phyloP scores from a whole-genome alignment of 2,329 filamentous ascomycete genomes.

The Boeremia exigua region DNA sequence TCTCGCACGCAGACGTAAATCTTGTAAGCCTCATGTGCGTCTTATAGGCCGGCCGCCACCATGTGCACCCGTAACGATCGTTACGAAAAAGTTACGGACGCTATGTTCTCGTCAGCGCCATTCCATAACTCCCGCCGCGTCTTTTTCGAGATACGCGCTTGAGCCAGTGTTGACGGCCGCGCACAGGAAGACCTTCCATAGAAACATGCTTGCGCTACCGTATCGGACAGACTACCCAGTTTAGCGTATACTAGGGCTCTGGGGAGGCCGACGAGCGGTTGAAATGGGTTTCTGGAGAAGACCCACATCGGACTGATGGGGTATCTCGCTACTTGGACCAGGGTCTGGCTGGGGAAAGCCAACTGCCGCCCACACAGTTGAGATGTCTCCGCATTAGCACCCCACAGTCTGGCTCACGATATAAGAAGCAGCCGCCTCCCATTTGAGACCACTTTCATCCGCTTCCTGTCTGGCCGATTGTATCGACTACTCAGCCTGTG shows the following conservation, averaged over 20 bases:
- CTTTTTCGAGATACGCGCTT: not conserved
- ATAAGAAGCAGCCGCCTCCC: constrained; percentile 11
- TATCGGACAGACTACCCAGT: not conserved
- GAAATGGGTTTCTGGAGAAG: constrained; percentile 8
- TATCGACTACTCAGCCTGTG: constrained; percentile 16
- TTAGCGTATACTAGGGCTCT: constrained; percentile 2
- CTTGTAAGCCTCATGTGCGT: constrained; percentile 9
- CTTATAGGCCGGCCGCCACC: constrained; percentile 7
- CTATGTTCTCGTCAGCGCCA: not conserved
- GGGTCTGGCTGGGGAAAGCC: constrained; percentile 5
- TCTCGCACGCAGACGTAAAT: constrained; percentile 1
- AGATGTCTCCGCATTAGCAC: constrained; percentile 15
- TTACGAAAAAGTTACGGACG: constrained; percentile 12
- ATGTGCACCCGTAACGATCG: not conserved
- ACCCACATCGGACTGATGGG: constrained; percentile 4
- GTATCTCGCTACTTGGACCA: not conserved
- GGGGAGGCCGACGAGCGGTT: constrained; percentile 5
- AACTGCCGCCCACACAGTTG: not conserved
- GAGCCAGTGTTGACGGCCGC: constrained; percentile 8
- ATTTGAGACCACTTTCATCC: not conserved
- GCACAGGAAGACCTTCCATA: constrained; percentile 1
- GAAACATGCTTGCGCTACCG: not conserved
- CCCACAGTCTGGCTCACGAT: constrained; percentile 4
- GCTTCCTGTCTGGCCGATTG: constrained; percentile 16
- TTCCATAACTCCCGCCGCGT: not conserved